phyloP scores from a whole-genome alignment of 495 filamentous ascomycete genomes.

The Aspergillus kassunensis region DNA sequence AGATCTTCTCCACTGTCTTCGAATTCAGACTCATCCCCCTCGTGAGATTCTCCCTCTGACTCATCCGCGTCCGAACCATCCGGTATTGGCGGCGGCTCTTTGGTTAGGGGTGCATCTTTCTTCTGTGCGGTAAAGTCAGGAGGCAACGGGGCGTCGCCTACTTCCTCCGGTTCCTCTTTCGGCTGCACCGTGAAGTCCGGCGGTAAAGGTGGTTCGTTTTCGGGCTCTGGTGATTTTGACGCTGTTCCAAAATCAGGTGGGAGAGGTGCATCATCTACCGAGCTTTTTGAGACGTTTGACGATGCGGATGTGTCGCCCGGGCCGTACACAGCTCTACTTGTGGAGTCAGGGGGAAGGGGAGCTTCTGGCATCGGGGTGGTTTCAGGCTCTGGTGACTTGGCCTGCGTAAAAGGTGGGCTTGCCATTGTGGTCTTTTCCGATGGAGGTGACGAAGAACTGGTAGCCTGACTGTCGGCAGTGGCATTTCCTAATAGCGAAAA shows the following conservation, averaged over 20 bases:
- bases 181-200: slow-evolving; percentile 10
- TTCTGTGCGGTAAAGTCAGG: slow-evolving; percentile 29
- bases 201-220: slow-evolving; percentile 36
- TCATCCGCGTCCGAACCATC: slow-evolving; percentile 22
- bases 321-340: slow-evolving; percentile 61
- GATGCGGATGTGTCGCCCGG: slow-evolving; percentile 67
- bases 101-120: slow-evolving; percentile 14
- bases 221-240: slow-evolving; percentile 20
- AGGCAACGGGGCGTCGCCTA: slow-evolving; percentile 30
- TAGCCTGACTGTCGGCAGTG: slow-evolving; percentile 20
- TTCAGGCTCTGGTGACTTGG: slow-evolving; percentile 15
- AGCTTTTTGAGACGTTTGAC: slow-evolving; percentile 51
- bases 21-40: slow-evolving; percentile 40
- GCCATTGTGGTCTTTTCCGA: slow-evolving; percentile 37
- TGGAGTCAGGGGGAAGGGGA: slow-evolving; percentile 74
- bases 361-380: slow-evolving; percentile 39
- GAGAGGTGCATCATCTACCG: slow-evolving; percentile 52
- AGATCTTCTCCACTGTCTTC: slow-evolving; percentile 42
- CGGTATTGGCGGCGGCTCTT: slow-evolving; percentile 16
- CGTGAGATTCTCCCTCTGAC: slow-evolving; percentile 33
- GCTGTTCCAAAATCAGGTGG: slow-evolving; percentile 55
- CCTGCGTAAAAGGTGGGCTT: slow-evolving; percentile 22
- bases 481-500: slow-evolving; percentile 36
- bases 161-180: slow-evolving; percentile 8
- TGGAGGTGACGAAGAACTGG: slow-evolving; percentile 30